Percentiles rank a stretch among this genome's conserved stretches.
These are phyloP conservation scores for Psilocybe mexicana DNA, from an alignment of 1,284 basidiomycete species.

Conservation along the genomic window DNA sequence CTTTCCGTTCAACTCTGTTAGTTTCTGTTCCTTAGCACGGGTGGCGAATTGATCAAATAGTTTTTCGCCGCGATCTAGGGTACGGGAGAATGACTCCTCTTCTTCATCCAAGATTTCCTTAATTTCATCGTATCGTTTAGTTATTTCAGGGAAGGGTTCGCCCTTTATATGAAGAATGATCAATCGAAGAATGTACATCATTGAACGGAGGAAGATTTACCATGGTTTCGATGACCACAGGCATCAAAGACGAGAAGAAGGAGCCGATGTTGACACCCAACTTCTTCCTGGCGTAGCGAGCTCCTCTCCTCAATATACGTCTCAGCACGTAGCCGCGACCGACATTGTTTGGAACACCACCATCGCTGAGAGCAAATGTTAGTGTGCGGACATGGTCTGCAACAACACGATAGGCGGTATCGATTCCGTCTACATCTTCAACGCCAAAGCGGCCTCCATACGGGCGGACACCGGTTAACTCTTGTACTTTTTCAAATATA, in stretches of 20 bases:
- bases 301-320: conserved; percentile 89
- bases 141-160: conserved; percentile 92
- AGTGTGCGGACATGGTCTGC: conserved; percentile 97
- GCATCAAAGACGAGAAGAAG: conserved; percentile 93
- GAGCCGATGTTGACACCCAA: conserved; percentile 91
- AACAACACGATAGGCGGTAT: conserved; percentile 96
- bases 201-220: conserved; percentile 40
- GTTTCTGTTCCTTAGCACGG: conserved; percentile 65
- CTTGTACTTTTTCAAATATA: conserved; percentile 86
- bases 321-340: conserved; percentile 96
- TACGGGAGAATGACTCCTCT: conserved; percentile 95
- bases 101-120: conserved; percentile 98
- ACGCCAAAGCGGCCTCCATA: conserved; percentile 91
- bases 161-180: conserved; percentile 50
- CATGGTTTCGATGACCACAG: conserved; percentile 89
- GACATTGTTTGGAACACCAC: conserved; percentile 94
- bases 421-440: conserved; percentile 93
- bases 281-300: conserved; percentile 95
- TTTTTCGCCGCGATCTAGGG: conserved; percentile 95
- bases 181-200: conserved; percentile 5
- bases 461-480: conserved; percentile 85
- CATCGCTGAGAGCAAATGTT: conserved; percentile 94
- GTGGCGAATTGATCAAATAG: conserved; percentile 92
- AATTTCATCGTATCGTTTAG: conserved; percentile 80
- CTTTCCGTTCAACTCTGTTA: conserved; percentile 78